A percentile compares a stretch with the other conserved stretches of the same genome.
phyloP scores from a whole-genome alignment of 306 rosid genomes.

The Prinsepia uniflora region DNA sequence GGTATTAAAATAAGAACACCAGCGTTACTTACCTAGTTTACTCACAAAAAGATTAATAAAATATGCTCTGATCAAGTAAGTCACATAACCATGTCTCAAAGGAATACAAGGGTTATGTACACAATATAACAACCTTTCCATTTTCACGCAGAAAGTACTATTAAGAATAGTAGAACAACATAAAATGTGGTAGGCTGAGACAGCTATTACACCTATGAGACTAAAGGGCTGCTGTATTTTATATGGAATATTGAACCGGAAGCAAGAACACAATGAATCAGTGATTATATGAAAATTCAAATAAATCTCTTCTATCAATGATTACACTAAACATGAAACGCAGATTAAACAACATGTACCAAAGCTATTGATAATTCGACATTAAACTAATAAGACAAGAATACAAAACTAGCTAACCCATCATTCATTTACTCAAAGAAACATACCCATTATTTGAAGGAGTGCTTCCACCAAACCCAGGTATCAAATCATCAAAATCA shows the following conservation, averaged over 20 bases:
- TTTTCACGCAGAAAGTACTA: neutral
- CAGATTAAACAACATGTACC: neutral
- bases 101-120: neutral
- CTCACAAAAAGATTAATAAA: neutral
- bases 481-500: conserved; percentile 60
- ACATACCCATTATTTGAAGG: conserved; percentile 52
- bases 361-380: too few relatives aligned
- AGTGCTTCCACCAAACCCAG: conserved; percentile 63
- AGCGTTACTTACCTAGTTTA: neutral
- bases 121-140: neutral
- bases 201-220: neutral
- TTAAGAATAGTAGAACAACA: neutral
- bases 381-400: neutral
- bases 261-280: neutral
- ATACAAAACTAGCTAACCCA: neutral
- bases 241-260: neutral
- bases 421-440: neutral
- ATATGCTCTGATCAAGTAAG: neutral
- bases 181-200: conserved; percentile 2
- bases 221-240: neutral
- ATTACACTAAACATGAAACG: neutral
- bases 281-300: neutral
- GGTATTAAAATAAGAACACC: conserved; percentile 9
- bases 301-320: neutral
- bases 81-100: neutral